Conservation (phyloP, 345 rosid species). For the Eucalyptus lansdowneana region DNA sequence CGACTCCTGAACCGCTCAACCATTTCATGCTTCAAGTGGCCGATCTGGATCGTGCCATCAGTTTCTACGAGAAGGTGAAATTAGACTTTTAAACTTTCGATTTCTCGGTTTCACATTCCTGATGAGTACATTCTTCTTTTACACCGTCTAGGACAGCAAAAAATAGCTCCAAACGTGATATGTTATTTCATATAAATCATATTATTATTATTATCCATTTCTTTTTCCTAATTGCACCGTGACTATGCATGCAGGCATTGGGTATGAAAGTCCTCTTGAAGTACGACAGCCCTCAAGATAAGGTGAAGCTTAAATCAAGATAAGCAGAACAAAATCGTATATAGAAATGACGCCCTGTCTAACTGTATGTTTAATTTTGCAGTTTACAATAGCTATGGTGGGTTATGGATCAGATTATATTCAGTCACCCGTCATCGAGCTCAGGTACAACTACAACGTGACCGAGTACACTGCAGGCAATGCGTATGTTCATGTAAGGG, state of each 20-base stretch:
- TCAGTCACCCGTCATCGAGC: conserved; percentile 22
- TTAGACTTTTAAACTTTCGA: background rate
- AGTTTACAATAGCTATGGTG: conserved; percentile 35
- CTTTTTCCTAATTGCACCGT: background rate
- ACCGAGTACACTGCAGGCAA: conserved; percentile 27
- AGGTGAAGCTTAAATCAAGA: background rate
- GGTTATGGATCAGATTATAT: conserved; percentile 23
- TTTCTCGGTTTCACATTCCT: background rate
- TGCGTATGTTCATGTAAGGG: conserved; percentile 20
- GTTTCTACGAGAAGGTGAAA: conserved; percentile 28
- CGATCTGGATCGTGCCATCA: conserved; percentile 26
- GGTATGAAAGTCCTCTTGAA: conserved; percentile 24
- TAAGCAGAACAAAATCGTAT: background rate
- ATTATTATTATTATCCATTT: background rate
- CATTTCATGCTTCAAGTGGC: conserved; percentile 33
- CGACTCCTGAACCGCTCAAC: conserved; percentile 34
- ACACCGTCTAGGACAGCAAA: background rate
- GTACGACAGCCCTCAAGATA: conserved; percentile 18
- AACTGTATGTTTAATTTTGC: background rate
- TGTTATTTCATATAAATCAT: background rate
- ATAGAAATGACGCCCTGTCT: background rate
- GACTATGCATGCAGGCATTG: conserved; percentile 14
- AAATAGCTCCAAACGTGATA: background rate
- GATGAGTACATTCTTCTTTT: background rate
- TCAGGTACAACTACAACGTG: conserved; percentile 25